These are phyloP conservation scores for Colletotrichum sp. DNA, from an alignment of 2,329 filamentous ascomycete genomes.

Conservation along the genomic window DNA sequence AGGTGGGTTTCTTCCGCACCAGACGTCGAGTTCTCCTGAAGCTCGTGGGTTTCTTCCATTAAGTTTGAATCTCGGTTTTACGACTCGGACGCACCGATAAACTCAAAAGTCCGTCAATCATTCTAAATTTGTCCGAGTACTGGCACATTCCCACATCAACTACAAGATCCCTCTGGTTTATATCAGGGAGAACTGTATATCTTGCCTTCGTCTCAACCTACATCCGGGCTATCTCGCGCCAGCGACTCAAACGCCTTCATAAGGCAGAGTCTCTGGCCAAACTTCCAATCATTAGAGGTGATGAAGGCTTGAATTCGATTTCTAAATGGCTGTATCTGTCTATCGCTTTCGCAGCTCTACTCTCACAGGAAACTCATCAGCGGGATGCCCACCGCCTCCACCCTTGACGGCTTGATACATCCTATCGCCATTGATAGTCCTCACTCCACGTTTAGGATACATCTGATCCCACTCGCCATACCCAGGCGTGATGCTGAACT, in stretches of 20 bases:
- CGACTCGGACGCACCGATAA: neutral
- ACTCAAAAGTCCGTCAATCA: neutral
- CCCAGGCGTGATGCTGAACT: constrained; percentile 40
- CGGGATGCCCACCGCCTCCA: constrained; percentile 1
- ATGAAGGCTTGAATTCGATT: neutral
- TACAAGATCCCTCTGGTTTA: too few species aligned
- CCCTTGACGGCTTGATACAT: neutral
- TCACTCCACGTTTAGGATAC: constrained; percentile 21
- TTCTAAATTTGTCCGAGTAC: neutral
- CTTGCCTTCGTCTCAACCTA: neutral
- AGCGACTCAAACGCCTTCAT: neutral
- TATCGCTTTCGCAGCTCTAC: neutral
- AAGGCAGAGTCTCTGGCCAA: neutral
- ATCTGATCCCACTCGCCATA: constrained; percentile 3
- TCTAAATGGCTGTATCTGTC: neutral
- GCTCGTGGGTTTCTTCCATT: neutral
- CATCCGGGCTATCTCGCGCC: fast-evolving
- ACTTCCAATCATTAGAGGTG: fast-evolving
- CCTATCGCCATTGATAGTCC: constrained; percentile 17
- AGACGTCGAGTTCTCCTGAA: neutral
- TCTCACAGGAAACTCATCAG: neutral
- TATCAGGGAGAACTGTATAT: neutral
- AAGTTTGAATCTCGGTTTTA: neutral
- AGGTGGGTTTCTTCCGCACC: neutral
- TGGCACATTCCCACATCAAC: neutral